Conservation (phyloP, 116 monocot species). For the Iris pallida region DNA sequence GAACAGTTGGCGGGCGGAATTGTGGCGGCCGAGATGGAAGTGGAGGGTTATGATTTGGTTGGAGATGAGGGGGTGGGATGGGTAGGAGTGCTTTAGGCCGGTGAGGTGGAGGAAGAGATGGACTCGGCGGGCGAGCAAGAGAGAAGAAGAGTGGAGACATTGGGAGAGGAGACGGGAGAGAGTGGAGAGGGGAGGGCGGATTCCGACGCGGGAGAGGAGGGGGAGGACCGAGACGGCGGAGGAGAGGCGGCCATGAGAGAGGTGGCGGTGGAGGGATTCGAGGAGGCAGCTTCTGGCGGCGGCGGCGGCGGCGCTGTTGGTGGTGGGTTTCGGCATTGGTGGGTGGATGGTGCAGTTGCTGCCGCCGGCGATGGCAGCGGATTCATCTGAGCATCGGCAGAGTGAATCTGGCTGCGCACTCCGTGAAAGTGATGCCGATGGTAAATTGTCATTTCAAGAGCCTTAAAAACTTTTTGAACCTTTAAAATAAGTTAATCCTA, state of each 20-base stretch:
- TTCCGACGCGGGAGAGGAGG: slow-evolving; percentile 42
- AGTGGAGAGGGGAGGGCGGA: slow-evolving; percentile 37
- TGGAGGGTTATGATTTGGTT: slow-evolving; percentile 39
- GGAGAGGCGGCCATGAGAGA: slow-evolving; percentile 24
- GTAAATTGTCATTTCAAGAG: no score
- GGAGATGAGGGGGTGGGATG: slow-evolving; percentile 34
- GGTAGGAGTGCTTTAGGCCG: slow-evolving; percentile 26
- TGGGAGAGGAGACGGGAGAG: slow-evolving; percentile 45
- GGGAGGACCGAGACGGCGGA: slow-evolving; percentile 53
- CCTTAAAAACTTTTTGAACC: no score
- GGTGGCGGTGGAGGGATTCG: slow-evolving; percentile 24
- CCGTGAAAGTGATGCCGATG: no score
- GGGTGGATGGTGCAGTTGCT: background rate
- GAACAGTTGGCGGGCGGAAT: slow-evolving; percentile 36
- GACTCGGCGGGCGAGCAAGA: slow-evolving; percentile 44
- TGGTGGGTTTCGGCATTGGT: slow-evolving; percentile 6
- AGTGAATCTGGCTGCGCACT: no score
- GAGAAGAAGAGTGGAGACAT: slow-evolving; percentile 25
- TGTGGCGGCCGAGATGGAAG: slow-evolving; percentile 31
- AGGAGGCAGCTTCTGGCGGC: slow-evolving; percentile 22
- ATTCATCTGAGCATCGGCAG: slow-evolving; percentile 9
- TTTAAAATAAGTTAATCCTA: no score
- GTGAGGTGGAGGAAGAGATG: slow-evolving; percentile 50
- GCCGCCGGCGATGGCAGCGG: no score
- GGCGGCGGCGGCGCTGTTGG: background rate